Percentiles rank a stretch among this genome's conserved stretches.
phyloP scores from a whole-genome alignment of 495 filamentous ascomycete species.

The Penicillium maclennaniae region DNA sequence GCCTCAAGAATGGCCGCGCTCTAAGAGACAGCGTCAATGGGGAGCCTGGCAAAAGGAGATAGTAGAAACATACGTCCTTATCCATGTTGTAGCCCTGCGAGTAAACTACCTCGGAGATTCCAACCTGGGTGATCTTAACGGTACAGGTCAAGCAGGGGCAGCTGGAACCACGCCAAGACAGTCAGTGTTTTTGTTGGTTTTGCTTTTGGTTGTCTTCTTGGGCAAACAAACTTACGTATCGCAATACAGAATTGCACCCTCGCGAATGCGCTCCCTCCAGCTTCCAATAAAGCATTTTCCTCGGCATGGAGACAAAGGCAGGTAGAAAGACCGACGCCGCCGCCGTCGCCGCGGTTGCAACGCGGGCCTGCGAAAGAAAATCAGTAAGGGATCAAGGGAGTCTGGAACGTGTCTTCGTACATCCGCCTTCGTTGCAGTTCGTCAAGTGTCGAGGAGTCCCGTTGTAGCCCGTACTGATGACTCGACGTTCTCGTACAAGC shows the following conservation, averaged over 20 bases:
- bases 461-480: conserved; percentile 97
- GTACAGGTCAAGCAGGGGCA: conserved; percentile 98
- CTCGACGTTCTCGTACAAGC: conserved; percentile 79
- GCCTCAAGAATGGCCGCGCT: conserved; percentile 74
- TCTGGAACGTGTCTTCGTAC: conserved; percentile 38
- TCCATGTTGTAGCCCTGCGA: conserved; percentile 94
- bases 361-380: conserved; percentile 52
- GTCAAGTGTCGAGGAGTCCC: conserved; percentile 80
- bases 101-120: conserved; percentile 93
- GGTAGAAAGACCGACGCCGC: conserved; percentile 71
- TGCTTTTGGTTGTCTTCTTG: not conserved
- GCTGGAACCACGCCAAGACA: conserved; percentile 25
- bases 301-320: conserved; percentile 96
- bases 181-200: not conserved
- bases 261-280: conserved; percentile 81
- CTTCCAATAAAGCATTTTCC: conserved; percentile 93
- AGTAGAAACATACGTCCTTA: conserved; percentile 41
- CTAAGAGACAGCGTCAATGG: conserved; percentile 27
- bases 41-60: not conserved
- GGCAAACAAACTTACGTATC: conserved; percentile 58
- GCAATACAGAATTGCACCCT: conserved; percentile 80
- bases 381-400: not conserved
- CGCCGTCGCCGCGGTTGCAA: conserved; percentile 70
- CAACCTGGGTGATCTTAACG: conserved; percentile 95
- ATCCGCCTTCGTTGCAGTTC: conserved; percentile 94